phyloP scores from a whole-genome alignment of 2,329 filamentous ascomycete species.

The Hymenoscyphus albidus region DNA sequence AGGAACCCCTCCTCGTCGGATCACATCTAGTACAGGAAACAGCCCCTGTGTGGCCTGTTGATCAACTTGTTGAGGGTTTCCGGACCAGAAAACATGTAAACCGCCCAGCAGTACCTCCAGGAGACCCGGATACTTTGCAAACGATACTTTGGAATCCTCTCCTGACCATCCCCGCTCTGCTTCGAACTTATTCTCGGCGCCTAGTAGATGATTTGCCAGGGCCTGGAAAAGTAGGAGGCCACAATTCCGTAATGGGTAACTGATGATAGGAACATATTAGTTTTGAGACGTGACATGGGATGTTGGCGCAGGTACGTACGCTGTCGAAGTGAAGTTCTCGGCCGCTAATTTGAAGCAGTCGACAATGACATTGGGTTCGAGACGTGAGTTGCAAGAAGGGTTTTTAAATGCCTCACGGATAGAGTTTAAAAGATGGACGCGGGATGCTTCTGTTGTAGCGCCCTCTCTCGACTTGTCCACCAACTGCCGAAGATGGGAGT shows the following conservation, averaged over 20 bases:
- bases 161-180: conserved; percentile 63
- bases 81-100: too few relatives aligned
- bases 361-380: conserved; percentile 66
- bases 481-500: neutral
- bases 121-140: conserved; percentile 64
- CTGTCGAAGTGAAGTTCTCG: conserved; percentile 68
- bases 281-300: neutral
- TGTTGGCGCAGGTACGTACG: neutral
- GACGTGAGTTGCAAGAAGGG: conserved; percentile 67
- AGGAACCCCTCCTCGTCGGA: conserved; percentile 68
- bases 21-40: conserved; percentile 78
- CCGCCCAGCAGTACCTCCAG: conserved; percentile 56
- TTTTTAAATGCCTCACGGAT: conserved; percentile 89
- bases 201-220: conserved; percentile 74
- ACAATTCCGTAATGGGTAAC: conserved; percentile 93
- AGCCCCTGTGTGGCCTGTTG: conserved; percentile 60
- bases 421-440: conserved; percentile 94
- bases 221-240: conserved; percentile 85
- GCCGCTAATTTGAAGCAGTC: conserved; percentile 76
- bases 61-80: conserved; percentile 52
- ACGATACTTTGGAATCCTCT: conserved; percentile 61
- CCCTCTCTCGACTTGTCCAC: neutral
- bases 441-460: conserved; percentile 61
- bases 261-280: conserved; percentile 33
- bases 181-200: conserved; percentile 63